These are phyloP conservation scores for Lipomyces spencermartinsiae DNA, from an alignment of 805 yeast genomes.

Conservation along the genomic window DNA sequence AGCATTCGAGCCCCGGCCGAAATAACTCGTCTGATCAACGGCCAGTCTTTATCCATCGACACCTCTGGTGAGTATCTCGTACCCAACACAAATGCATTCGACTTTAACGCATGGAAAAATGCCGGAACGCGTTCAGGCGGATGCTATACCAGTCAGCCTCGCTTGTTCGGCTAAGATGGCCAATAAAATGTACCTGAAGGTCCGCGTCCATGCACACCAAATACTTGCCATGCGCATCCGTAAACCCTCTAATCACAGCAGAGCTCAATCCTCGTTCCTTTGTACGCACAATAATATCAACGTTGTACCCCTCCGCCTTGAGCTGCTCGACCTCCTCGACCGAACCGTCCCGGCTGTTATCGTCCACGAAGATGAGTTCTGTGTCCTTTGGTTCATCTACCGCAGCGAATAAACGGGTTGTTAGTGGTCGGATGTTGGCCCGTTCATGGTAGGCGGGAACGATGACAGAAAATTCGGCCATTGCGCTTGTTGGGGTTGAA, in stretches of 20 bases:
- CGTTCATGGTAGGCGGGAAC: constrained; percentile 61
- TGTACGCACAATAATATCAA: constrained; percentile 57
- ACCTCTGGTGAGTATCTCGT: constrained; percentile 63
- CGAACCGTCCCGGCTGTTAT: constrained; percentile 59
- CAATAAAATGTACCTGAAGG: constrained; percentile 41
- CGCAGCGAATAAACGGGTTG: constrained; percentile 57
- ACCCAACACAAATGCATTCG: constrained; percentile 55
- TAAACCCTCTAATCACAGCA: constrained; percentile 57
- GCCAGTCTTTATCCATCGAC: constrained; percentile 62
- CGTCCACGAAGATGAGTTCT: constrained; percentile 59
- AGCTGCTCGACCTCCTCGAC: constrained; percentile 58
- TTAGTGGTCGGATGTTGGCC: constrained; percentile 56
- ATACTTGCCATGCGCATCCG: constrained; percentile 56
- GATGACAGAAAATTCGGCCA: constrained; percentile 45
- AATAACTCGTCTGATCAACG: constrained; percentile 57
- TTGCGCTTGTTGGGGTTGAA: neutral
- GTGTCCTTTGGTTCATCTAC: constrained; percentile 53
- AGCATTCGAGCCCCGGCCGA: constrained; percentile 57
- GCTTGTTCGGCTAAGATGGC: neutral
- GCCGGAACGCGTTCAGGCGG: constrained; percentile 60
- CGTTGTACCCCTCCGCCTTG: constrained; percentile 55
- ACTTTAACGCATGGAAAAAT: constrained; percentile 50
- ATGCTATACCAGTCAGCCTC: constrained; percentile 47
- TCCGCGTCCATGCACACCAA: constrained; percentile 62
- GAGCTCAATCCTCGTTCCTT: constrained; percentile 58